Base-by-base conservation (phyloP, 2,329 filamentous ascomycete species). In the Stemphylium vesicarium region DNA sequence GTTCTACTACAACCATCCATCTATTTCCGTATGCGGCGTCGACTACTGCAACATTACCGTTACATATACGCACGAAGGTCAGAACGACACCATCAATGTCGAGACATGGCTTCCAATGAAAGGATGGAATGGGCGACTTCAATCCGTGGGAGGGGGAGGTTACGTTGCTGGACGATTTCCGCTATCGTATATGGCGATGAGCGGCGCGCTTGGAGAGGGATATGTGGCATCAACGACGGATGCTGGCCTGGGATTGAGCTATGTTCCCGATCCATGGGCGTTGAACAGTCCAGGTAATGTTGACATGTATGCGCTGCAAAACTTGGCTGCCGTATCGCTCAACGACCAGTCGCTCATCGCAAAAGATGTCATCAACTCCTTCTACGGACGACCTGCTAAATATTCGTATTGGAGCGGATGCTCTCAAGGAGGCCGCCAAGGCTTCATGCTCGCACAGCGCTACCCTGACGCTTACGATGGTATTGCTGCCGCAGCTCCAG, bases 11-110 rank as follows among this genome's bases (percentile, higher is more conserved):
- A 64, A 60, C 46, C 49, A 50, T 32, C 49, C 50, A 11, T 36
- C 43, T 8, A 35, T 35, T n/a, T 20, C 31, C 10, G 43, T 35
- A 1, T 18, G n/a, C 7, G 35, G 24, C 45, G 5, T 50, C 10
- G 18, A 50, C 37, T 42, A 15, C 16, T 78, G 76, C 66, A 73
- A 76, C 26, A 50, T 77, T 42, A 77, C 69, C 4, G 54, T 78
- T 35, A 74, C 69, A 6, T 57, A 75, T 52, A 76, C 75, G 4
- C 76, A 79, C 50, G 68, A 70, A 4, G 74, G 72, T 1, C 59
- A 64, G 36, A 58, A 71, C 48, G 76, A 79, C 43, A 64, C 15
- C 1, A 64, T 78, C 47, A 62, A 72, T 20, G 64, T 72, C 4
- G 59, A 44, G 24, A 46, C 45, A 7, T 35, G 22, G 15, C 65